phyloP scores from a whole-genome alignment of 2,329 filamentous ascomycete genomes.

The Diaporthe nobilis region DNA sequence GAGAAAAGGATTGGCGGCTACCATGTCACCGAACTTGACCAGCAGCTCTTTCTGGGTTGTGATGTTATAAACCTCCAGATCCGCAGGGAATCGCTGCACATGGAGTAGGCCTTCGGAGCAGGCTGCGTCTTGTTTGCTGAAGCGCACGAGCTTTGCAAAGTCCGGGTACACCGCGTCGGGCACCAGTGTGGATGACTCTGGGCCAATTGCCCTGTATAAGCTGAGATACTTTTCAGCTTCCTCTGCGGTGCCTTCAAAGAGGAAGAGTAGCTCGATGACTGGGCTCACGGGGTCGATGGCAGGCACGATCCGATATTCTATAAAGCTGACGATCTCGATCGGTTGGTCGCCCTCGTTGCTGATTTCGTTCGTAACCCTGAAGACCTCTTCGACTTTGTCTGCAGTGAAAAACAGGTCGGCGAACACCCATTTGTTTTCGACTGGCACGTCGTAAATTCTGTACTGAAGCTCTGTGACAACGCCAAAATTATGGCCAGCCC shows the following conservation, averaged over 20 bases:
- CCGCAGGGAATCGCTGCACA: conserved; percentile 20
- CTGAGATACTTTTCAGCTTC: conserved; percentile 38
- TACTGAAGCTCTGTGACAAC: conserved; percentile 17
- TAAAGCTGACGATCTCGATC: conserved; percentile 7
- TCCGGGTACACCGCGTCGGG: conserved; percentile 25
- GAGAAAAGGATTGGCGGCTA: conserved; percentile 12
- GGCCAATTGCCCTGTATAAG: conserved; percentile 8
- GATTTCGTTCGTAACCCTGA: conserved; percentile 14
- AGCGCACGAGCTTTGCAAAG: conserved; percentile 41
- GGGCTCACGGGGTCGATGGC: not conserved
- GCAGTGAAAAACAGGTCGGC: conserved; percentile 18
- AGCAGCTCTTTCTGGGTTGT: conserved; percentile 48
- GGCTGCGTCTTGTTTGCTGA: conserved; percentile 49
- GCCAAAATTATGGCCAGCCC: conserved; percentile 46
- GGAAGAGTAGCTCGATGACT: not conserved
- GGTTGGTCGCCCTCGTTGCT: conserved; percentile 1
- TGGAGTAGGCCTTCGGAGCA: conserved; percentile 45
- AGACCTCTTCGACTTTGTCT: conserved; percentile 28
- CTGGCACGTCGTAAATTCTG: not conserved
- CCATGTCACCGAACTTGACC: not conserved
- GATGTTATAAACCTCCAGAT: conserved; percentile 48
- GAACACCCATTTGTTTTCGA: not conserved
- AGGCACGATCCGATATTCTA: conserved; percentile 44
- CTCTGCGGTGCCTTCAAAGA: not conserved
- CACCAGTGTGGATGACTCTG: not conserved